Conservation (phyloP, 306 rosid genomes). For the Prunus armeniaca region DNA sequence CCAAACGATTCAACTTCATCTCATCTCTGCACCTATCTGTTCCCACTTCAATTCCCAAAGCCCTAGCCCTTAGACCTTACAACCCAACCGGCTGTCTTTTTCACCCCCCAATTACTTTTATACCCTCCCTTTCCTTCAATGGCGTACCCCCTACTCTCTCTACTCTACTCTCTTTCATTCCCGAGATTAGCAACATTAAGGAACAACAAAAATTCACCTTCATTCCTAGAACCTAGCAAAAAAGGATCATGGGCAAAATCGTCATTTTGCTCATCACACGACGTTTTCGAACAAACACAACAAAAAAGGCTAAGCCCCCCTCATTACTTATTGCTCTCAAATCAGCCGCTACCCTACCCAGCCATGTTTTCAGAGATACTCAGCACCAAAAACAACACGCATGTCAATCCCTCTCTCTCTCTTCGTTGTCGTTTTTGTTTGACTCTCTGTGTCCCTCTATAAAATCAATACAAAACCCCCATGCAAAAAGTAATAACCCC, state of each 20-base stretch:
- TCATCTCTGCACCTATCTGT: conserved; percentile 39
- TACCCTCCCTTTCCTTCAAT: conserved; percentile 49
- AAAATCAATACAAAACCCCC: conserved; percentile 33
- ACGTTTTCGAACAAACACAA: conserved; percentile 27
- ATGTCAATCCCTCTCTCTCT: conserved; percentile 52
- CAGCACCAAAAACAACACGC: conserved; percentile 92
- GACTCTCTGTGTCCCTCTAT: conserved; percentile 43
- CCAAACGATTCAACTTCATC: conserved; percentile 42
- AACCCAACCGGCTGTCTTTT: conserved; percentile 70
- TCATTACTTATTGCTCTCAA: conserved; percentile 16
- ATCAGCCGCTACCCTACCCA: conserved; percentile 66
- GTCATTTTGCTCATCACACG: conserved; percentile 22
- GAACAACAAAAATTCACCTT: conserved; percentile 34
- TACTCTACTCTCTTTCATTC: conserved; percentile 42
- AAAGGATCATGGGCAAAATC: conserved; percentile 27
- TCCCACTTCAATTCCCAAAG: conserved; percentile 85
- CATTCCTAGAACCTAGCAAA: conserved; percentile 19
- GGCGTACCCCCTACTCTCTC: conserved; percentile 2
- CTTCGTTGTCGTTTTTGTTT: conserved; percentile 17
- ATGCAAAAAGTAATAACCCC: conserved; percentile 23
- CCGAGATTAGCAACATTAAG: conserved; percentile 50
- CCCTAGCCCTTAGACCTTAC: conserved; percentile 74
- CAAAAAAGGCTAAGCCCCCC: conserved; percentile 29
- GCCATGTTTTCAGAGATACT: conserved; percentile 92
- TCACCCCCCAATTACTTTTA: conserved; percentile 18